Conservation (phyloP, 768 basidiomycete genomes). For the Lactifluus subvellereus region DNA sequence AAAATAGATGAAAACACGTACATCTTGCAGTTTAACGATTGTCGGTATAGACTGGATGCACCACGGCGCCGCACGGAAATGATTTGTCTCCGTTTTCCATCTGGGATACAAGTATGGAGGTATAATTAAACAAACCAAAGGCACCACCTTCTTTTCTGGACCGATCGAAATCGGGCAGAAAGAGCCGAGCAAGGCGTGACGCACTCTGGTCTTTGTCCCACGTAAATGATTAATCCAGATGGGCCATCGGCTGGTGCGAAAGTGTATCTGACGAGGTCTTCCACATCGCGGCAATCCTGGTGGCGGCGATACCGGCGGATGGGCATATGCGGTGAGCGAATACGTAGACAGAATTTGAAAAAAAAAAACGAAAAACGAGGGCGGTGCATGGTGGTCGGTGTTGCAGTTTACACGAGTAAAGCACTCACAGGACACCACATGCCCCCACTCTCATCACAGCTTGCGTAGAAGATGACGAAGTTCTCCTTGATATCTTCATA, state of each 20-base stretch:
- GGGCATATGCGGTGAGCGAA: conserved; percentile 18
- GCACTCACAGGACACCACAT: conserved; percentile 67
- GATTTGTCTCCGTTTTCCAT: conserved; percentile 58
- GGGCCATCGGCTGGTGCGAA: conserved; percentile 45
- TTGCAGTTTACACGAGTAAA: neutral
- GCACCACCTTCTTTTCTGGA: neutral
- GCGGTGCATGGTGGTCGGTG: too few species aligned
- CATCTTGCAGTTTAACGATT: conserved; percentile 54
- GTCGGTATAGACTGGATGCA: conserved; percentile 56
- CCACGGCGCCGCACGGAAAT: conserved; percentile 61
- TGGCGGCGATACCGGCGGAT: conserved; percentile 5
- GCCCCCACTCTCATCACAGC: conserved; percentile 48
- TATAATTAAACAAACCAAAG: neutral
- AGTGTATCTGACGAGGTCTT: conserved; percentile 45
- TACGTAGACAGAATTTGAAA: conserved; percentile 7
- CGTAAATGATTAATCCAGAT: conserved; percentile 57
- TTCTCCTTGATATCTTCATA: conserved; percentile 41
- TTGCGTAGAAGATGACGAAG: conserved; percentile 68
- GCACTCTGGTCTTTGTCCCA: conserved; percentile 60
- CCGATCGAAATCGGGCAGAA: conserved; percentile 2
- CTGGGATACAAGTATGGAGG: conserved; percentile 34
- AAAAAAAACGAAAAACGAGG: neutral
- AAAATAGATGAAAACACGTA: conserved; percentile 32
- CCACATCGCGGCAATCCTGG: conserved; percentile 64
- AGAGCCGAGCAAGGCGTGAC: conserved; percentile 25